Evolutionary conservation across 768 basidiomycete species (phyloP), one percentile per base, ranked within the genome.

Genomic region (Naganishia vishniacii): DNA sequence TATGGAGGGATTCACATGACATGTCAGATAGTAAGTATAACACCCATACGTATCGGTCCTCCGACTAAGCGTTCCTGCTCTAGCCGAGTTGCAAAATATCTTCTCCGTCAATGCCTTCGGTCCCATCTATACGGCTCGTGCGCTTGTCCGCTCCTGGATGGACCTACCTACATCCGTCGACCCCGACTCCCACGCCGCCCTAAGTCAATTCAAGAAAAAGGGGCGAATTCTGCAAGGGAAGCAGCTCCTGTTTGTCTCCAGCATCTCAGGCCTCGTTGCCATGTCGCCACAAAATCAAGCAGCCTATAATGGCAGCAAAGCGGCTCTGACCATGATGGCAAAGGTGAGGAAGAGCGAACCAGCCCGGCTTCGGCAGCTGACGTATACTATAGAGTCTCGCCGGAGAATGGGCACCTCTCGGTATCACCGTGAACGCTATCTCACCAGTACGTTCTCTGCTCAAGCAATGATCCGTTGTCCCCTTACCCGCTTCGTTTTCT

Each of bases 221-320:
- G 48, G 29, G 16, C 28, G 48, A 13, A 31, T 51, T 25, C 66
- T 76, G 18, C 51, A 65, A 32, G 62, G 53, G 7, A 76, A 76
- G 58, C 67, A 69, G 63, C 73, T 76, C 53, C 44, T 78, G 32
- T 68, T 73, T 48, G 71, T 78, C 20, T 73, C 71, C 15, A 71
- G 70, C 48, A 75, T 78, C 51, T 69, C 69, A 7, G 76, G 71
- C 3, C 32, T 73, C 26, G 73, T 78, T 6, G 68, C 71, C n/a
- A 78, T 76, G 75, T 65, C 42, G 0, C 77, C 77, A 13, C 77
- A 78, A 44, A 59, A 60, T 5, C 77, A 78, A 58, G 48, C 68
- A 9, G 75, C 76, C 1, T 78, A 78, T 64, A 75, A 75, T 62
- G 71, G 69, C 4, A 66, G 67, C 32, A 74, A 72, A 65, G 74